Percentiles rank a stretch among this genome's conserved stretches.
phyloP scores from a whole-genome alignment of 2,329 filamentous ascomycete species.

The Emmonsiellopsis sp. region DNA sequence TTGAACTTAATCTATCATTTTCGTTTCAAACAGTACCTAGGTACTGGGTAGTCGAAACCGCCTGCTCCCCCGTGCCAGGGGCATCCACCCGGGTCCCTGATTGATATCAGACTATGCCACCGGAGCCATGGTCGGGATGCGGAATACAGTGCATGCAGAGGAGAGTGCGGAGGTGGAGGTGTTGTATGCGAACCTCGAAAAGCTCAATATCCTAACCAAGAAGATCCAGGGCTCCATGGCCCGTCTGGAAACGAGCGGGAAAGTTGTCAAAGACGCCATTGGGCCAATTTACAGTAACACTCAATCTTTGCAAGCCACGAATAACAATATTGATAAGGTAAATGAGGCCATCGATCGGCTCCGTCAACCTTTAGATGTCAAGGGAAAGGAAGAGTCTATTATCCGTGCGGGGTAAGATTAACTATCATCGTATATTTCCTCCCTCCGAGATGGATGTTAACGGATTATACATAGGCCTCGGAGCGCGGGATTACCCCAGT shows the following conservation, averaged over 20 bases:
- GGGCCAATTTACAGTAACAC: conserved; percentile 91
- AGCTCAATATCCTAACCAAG: conserved; percentile 86
- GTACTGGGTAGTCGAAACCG: neutral
- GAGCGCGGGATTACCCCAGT: conserved; percentile 70
- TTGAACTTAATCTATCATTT: neutral
- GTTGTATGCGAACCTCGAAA: conserved; percentile 65
- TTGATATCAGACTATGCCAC: neutral
- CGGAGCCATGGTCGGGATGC: conserved; percentile 44
- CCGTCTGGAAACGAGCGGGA: conserved; percentile 76
- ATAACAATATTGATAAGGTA: conserved; percentile 78
- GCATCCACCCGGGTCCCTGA: neutral
- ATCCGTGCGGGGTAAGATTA: conserved; percentile 61
- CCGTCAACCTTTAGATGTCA: conserved; percentile 83
- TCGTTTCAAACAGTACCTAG: neutral
- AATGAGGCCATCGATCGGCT: conserved; percentile 80
- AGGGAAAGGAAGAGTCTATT: conserved; percentile 82
- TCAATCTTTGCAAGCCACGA: conserved; percentile 75
- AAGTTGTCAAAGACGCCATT: conserved; percentile 83
- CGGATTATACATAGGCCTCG: conserved; percentile 48
- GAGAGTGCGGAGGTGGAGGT: conserved; percentile 61
- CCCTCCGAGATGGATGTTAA: neutral
- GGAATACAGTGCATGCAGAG: conserved; percentile 52
- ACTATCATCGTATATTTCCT: too few relatives aligned
- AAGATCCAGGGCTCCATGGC: conserved; percentile 86
- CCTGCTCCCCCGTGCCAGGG: neutral